Percentiles rank a stretch among this genome's conserved stretches.
phyloP scores from a whole-genome alignment of 495 filamentous ascomycete genomes.

The Aspergillus bridgeri region DNA sequence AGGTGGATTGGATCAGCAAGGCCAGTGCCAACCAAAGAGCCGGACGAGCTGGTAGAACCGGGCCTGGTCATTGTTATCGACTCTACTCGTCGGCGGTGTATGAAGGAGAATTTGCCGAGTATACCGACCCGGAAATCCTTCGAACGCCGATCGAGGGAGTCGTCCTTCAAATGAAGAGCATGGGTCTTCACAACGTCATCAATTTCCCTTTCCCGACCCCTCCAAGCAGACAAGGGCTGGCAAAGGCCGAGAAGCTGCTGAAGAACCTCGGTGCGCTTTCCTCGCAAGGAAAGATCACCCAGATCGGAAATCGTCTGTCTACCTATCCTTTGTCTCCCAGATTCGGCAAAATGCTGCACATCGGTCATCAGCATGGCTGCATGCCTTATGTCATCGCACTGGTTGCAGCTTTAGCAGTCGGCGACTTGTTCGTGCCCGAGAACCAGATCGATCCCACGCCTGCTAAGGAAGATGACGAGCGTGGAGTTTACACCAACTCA shows the following conservation, averaged over 20 bases:
- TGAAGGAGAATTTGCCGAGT: slow-evolving; percentile 84
- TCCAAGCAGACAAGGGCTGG: slow-evolving; percentile 73
- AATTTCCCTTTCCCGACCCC: slow-evolving; percentile 98
- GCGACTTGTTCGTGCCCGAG: slow-evolving; percentile 83
- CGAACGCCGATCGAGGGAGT: slow-evolving; percentile 90
- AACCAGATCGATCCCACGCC: slow-evolving; percentile 63
- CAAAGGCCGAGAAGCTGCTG: slow-evolving; percentile 82
- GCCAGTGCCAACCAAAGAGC: slow-evolving; percentile 90
- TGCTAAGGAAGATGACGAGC: slow-evolving; percentile 32
- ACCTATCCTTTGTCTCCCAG: slow-evolving; percentile 86
- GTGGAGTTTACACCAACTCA: slow-evolving; percentile 55
- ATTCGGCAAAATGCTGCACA: slow-evolving; percentile 83
- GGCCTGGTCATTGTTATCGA: slow-evolving; percentile 92
- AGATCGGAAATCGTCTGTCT: slow-evolving; percentile 74
- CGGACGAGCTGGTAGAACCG: slow-evolving; percentile 92
- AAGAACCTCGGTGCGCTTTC: slow-evolving; percentile 68
- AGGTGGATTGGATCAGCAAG: slow-evolving; percentile 96
- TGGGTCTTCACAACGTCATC: slow-evolving; percentile 85
- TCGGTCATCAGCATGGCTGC: slow-evolving; percentile 80
- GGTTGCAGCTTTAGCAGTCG: slow-evolving; percentile 82
- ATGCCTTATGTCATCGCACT: slow-evolving; percentile 85
- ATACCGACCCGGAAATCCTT: slow-evolving; percentile 83
- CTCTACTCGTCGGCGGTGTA: slow-evolving; percentile 93
- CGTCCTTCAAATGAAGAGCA: slow-evolving; percentile 91
- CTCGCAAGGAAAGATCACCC: slow-evolving; percentile 67